These are phyloP conservation scores for Pezicula neosporulosa DNA, from an alignment of 2,329 filamentous ascomycete species.

Conservation along the genomic window DNA sequence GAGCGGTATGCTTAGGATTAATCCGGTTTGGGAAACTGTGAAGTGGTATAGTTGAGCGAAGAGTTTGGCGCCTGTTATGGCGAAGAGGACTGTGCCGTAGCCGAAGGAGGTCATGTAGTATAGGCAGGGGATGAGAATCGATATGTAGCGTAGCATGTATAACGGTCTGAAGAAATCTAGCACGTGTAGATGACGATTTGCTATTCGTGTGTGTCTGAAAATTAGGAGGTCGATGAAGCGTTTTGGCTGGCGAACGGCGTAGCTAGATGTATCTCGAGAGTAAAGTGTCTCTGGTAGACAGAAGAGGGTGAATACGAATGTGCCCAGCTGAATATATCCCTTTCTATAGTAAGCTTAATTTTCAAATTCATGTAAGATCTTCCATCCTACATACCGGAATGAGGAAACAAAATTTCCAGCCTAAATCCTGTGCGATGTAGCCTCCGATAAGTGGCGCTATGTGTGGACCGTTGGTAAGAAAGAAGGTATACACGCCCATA, in stretches of 20 bases:
- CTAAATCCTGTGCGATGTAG: conserved; percentile 23
- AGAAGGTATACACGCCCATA: conserved; percentile 14
- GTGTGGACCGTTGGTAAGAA: conserved; percentile 9
- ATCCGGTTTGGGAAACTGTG: conserved; percentile 19
- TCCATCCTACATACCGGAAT: background rate
- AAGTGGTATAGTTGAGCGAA: conserved; percentile 20
- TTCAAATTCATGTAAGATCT: too few relatives aligned
- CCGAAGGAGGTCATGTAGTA: conserved; percentile 18
- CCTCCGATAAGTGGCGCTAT: conserved; percentile 19
- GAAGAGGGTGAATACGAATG: conserved; percentile 5
- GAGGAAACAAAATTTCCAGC: conserved; percentile 12
- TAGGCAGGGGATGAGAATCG: conserved; percentile 7
- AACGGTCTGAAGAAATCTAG: conserved; percentile 4
- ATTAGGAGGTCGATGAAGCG: conserved; percentile 4
- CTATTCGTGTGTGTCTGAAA: conserved; percentile 16
- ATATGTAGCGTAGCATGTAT: conserved; percentile 9
- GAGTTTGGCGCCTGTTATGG: conserved; percentile 17
- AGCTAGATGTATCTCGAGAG: background rate
- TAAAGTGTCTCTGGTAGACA: conserved; percentile 8
- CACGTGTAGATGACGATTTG: background rate
- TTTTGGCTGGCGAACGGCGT: background rate
- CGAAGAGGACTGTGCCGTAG: conserved; percentile 25
- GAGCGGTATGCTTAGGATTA: conserved; percentile 22
- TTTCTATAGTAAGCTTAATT: background rate
- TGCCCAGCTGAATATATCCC: conserved; percentile 4